Evolutionary conservation across 768 basidiomycete species (phyloP).

Genomic region (Kwoniella sp.): DNA sequence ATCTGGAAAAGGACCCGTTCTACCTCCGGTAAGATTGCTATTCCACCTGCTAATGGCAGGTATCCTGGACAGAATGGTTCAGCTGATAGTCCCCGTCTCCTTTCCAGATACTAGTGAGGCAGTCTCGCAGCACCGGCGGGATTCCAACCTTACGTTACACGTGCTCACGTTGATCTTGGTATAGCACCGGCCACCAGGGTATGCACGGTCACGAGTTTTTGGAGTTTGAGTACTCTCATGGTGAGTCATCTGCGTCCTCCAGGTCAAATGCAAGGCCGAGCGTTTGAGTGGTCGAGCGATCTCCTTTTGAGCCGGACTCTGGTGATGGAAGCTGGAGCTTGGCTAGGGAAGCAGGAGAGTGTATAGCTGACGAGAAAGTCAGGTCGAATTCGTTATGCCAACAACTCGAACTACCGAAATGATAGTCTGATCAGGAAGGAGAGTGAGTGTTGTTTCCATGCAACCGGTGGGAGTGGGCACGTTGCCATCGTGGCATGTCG

Average conservation of each 20-base stretch:
- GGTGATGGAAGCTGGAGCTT: too few relatives aligned
- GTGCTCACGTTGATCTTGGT: slow-evolving; percentile 2
- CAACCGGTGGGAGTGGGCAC: too few relatives aligned
- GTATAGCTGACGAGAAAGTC: too few relatives aligned
- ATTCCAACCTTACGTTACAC: background rate
- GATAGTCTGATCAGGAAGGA: slow-evolving; percentile 98
- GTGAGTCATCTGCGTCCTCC: slow-evolving; percentile 52
- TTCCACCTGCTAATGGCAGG: background rate
- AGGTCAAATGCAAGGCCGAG: too few relatives aligned
- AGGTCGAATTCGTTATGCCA: slow-evolving; percentile 84
- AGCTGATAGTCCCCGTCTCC: background rate
- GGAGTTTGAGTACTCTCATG: slow-evolving; percentile 97
- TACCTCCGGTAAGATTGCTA: slow-evolving; percentile 44
- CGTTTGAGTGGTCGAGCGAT: too few relatives aligned
- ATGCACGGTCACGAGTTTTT: slow-evolving; percentile 97
- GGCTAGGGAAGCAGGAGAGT: too few relatives aligned
- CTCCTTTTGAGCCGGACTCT: too few relatives aligned
- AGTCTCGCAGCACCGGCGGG: background rate
- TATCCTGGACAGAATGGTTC: too few relatives aligned
- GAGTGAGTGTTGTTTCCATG: too few relatives aligned
- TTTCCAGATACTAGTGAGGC: slow-evolving; percentile 48
- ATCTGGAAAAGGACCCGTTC: slow-evolving; percentile 50
- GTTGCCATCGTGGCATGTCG: too few relatives aligned
- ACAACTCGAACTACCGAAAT: slow-evolving; percentile 98
- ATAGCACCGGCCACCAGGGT: slow-evolving; percentile 94